A percentile compares a stretch with the other conserved stretches of the same genome.
These are phyloP conservation scores for Juncus inflexus DNA, from an alignment of 176 grass and related monocot genomes.

Conservation along the genomic window DNA sequence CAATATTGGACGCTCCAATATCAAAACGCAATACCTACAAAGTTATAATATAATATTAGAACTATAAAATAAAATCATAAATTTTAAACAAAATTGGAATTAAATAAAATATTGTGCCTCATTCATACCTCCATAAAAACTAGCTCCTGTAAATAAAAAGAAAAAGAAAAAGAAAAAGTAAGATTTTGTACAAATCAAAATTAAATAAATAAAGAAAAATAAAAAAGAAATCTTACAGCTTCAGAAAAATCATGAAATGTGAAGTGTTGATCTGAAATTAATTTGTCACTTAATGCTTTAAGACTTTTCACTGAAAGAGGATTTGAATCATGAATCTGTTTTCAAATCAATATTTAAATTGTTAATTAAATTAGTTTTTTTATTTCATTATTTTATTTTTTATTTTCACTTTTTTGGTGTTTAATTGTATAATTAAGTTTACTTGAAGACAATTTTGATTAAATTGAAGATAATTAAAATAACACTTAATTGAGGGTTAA, in stretches of 20 bases:
- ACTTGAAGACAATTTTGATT: no score
- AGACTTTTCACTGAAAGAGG: conserved; percentile 71
- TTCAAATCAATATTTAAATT: conserved; percentile 4
- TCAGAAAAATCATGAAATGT: conserved; percentile 58
- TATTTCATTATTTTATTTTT: no score
- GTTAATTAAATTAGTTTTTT: not conserved
- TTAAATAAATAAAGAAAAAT: no score
- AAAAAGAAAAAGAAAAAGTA: conserved; percentile 18
- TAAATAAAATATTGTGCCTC: not conserved
- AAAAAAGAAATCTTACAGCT: conserved; percentile 39
- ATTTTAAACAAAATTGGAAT: not conserved
- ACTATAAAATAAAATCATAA: not conserved
- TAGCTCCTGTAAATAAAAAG: conserved; percentile 51
- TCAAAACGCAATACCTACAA: conserved; percentile 59
- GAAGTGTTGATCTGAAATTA: conserved; percentile 84
- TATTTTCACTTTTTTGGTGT: no score
- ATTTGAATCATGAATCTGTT: conserved; percentile 54
- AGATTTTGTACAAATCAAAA: no score
- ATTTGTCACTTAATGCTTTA: conserved; percentile 60
- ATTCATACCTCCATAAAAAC: conserved; percentile 82
- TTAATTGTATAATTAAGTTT: no score
- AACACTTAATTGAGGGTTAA: no score
- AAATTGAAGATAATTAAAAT: no score
- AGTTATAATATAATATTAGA: conserved; percentile 9
- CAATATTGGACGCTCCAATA: conserved; percentile 66